Evolutionary conservation across 1,284 basidiomycete species (phyloP).

Genomic region (Peniophora sp.): DNA sequence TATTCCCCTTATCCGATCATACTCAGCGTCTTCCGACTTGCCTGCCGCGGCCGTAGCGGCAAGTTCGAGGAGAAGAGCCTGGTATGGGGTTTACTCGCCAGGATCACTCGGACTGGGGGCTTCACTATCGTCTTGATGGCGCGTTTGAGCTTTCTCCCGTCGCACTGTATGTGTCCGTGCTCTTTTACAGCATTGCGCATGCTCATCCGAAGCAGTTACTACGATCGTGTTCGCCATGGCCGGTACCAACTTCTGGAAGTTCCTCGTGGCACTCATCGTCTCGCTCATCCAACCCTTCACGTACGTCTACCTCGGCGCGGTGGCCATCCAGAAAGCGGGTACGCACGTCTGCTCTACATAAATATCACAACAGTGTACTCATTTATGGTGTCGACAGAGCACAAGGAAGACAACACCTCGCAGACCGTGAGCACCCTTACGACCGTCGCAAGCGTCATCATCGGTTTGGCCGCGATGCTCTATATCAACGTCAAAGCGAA

Average conservation of each 20-base stretch:
- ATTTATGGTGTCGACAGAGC: too few relatives aligned
- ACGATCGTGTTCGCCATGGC: conserved; percentile 77
- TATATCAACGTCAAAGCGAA: conserved; percentile 76
- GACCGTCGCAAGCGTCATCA: conserved; percentile 56
- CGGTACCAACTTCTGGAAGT: conserved; percentile 68
- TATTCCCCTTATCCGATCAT: background rate
- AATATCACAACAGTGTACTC: too few relatives aligned
- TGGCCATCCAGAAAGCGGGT: conserved; percentile 14
- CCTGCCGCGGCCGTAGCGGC: conserved; percentile 36
- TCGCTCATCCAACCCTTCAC: conserved; percentile 75
- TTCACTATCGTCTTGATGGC: conserved; percentile 71
- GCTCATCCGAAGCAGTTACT: conserved; percentile 30
- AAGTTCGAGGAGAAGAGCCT: conserved; percentile 68
- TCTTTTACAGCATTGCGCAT: background rate
- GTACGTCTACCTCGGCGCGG: conserved; percentile 68
- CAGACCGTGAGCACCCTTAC: conserved; percentile 56
- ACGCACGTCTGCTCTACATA: too few relatives aligned
- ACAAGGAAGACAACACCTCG: too few relatives aligned
- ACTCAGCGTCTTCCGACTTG: background rate
- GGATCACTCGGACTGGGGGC: conserved; percentile 72
- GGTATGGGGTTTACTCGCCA: conserved; percentile 70
- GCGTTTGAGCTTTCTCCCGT: conserved; percentile 75
- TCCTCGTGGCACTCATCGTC: conserved; percentile 62
- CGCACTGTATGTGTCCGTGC: conserved; percentile 45
- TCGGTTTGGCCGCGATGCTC: conserved; percentile 52